These are phyloP conservation scores for Tolypocladium guangdongense DNA, from an alignment of 2,329 filamentous ascomycete genomes.

Conservation along the genomic window DNA sequence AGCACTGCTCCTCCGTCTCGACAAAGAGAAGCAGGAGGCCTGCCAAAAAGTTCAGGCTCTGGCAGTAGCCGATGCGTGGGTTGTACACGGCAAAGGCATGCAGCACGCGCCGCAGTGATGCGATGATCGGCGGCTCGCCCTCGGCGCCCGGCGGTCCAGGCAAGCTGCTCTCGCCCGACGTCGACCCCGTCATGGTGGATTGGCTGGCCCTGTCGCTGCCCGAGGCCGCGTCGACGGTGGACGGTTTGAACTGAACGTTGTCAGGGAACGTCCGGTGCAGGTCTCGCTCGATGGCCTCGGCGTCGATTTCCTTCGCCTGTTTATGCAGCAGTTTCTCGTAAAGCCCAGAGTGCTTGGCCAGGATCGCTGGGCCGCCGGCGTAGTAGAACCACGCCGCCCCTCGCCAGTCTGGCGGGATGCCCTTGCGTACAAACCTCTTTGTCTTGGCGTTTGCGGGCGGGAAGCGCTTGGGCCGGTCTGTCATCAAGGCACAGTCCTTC, in stretches of 20 bases:
- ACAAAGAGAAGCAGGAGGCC: constrained; percentile 84
- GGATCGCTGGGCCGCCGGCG: constrained; percentile 70
- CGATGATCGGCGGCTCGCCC: constrained; percentile 66
- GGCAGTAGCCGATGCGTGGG: constrained; percentile 86
- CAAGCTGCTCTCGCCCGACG: constrained; percentile 22
- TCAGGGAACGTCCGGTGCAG: constrained; percentile 91
- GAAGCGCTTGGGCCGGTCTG: constrained; percentile 62
- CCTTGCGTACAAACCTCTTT: constrained; percentile 84
- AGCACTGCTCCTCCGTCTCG: constrained; percentile 76
- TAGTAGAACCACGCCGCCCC: constrained; percentile 98
- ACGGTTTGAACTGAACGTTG: constrained; percentile 78
- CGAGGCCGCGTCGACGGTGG: constrained; percentile 19
- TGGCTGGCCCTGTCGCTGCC: constrained; percentile 23
- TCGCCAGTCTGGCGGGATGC: constrained; percentile 85
- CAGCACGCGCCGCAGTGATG: constrained; percentile 71
- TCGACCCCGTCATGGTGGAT: constrained; percentile 23
- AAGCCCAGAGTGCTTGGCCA: constrained; percentile 64
- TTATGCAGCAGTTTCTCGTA: constrained; percentile 61
- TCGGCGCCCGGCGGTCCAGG: constrained; percentile 20
- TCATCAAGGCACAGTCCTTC: constrained; percentile 64
- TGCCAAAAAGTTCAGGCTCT: constrained; percentile 90
- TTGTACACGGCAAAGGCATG: constrained; percentile 88
- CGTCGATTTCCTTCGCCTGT: constrained; percentile 58
- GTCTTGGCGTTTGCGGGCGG: constrained; percentile 72
- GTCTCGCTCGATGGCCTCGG: constrained; percentile 88